These are phyloP conservation scores for Spergularia bocconei DNA, from an alignment of 148 eudicot species.

Conservation along the genomic window DNA sequence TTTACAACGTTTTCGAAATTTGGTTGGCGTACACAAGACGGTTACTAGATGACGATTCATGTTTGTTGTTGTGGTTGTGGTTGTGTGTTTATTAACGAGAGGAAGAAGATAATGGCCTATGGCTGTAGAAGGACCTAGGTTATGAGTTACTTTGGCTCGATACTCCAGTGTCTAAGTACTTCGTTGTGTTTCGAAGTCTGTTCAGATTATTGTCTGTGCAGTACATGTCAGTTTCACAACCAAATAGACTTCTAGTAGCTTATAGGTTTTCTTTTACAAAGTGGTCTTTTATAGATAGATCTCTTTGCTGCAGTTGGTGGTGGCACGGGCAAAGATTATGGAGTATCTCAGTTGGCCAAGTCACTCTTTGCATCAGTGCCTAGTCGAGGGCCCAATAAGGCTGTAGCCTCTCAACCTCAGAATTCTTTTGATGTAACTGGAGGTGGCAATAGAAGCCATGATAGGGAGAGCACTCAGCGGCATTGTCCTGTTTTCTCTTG, in stretches of 20 bases:
- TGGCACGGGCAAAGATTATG: conserved; percentile 65
- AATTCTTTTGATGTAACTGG: conserved; percentile 39
- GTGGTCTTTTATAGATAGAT: conserved; percentile 60
- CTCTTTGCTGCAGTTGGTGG: conserved; percentile 85
- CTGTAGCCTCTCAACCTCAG: conserved; percentile 43
- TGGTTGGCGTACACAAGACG: no score
- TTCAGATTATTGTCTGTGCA: neutral
- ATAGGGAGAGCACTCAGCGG: conserved; percentile 35
- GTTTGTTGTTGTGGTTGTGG: no score
- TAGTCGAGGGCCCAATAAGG: conserved; percentile 37
- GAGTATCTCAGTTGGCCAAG: conserved; percentile 89
- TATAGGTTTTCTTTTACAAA: conserved; percentile 13
- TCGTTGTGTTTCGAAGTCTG: conserved; percentile 15
- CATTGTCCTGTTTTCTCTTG: conserved; percentile 43
- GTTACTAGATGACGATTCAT: no score
- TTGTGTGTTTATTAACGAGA: neutral
- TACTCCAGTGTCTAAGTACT: conserved; percentile 14
- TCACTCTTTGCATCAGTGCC: conserved; percentile 80
- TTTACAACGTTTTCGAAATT: no score
- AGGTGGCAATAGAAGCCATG: conserved; percentile 40
- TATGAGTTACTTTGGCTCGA: neutral
- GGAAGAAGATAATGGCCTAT: neutral
- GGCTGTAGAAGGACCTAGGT: neutral
- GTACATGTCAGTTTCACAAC: conserved; percentile 13
- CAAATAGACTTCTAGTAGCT: conserved; percentile 1